Base-by-base conservation (phyloP, 352 stramenopile genomes). In the Pythium brachiatum region DNA sequence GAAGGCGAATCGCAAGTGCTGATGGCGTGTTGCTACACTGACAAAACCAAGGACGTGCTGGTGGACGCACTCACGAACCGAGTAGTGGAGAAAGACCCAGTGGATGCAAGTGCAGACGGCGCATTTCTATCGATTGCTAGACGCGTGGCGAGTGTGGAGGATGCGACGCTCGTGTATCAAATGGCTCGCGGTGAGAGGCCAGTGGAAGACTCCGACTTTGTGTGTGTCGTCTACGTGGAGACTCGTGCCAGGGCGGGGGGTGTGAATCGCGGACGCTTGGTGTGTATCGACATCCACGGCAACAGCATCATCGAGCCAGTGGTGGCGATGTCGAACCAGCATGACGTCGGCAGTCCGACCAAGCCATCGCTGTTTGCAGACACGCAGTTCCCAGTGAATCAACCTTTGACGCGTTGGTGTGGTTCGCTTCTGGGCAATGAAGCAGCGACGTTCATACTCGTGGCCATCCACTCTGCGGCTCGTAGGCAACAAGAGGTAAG, bases 401-500 rank as follows among this genome's bases (percentile, higher is more conserved):
- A 63, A 9, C 34, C 39, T 11, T 51, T 89, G 23, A 87, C 66
- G 53, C 34, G 64, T n/a, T 68, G 51, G 23, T 88, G 86, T 53
- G 77, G 82, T 12, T 12, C 21, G 12, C 85, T 78, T 23, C 44
- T 92, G 31, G 79, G 81, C 3, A 78, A 81, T 57, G 57, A 64
- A 5, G 75, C 70, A 27, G 32, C 66, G 1, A 88, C 82, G 0
- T 91, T 78, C 46, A 34, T 90, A 8, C 23, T 94, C 16, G 72
- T 94, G 34, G 51, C 71, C 7, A 90, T 94, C 50, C 79, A 76
- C 16, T 89, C 76, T 3, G 64, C 76, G 23, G 69, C 77, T 13
- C 67, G 70, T 21, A 83, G 75, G 53, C 84, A 92, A 46, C 83
- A 92, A 51, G 79, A 90, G 68, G 84, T 90, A 62, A 16, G 62